Base-by-base conservation (phyloP, 164 flowering plant genomes). In the Malania oleifera region DNA sequence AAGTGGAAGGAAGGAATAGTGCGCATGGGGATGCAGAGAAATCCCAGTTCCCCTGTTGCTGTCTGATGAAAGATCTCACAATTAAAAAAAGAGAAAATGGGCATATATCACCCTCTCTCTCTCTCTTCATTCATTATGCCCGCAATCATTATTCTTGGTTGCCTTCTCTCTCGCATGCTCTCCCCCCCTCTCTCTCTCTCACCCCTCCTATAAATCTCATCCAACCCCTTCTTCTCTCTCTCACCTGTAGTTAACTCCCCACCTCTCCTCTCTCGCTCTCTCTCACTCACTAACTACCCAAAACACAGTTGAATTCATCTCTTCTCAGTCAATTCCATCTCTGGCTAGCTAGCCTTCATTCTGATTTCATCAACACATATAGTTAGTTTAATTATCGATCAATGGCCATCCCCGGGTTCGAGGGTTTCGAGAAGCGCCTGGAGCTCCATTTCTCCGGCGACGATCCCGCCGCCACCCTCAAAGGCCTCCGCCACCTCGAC, bases 401-500 rank as follows among this genome's bases (percentile, higher is more conserved):
- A 66, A 88, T 88, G 93, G 91, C 97, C 22, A 62, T 65, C 7
- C 79, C 89, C 27, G 95, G 95, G 6, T 89, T 89, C 56, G 97
- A 89, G 66, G 97, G 97, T 24, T 87, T 80, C 37, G 97, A 89
- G 66, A 87, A 89, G 70, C 82, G 96, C 39, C 77, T 86, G 18
- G 98, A 91, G 76, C 89, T 91, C 34, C 82, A 75, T 9, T 91
- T 91, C 84, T 76, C 81, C 47, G 84, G 84, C 0, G 88, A 81
- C 51, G 82, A 82, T 52, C 82, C 87, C 0, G 70, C 29, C 15
- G 19, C 15, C 5, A 20, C 17, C 27, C n/a, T 23, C 0, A 23
- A 56, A 50, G 91, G 93, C 0, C 80, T 91, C 43, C 65, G 98
- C 7, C 71, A 48, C 13, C 72, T 91, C 5, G 72, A 69, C 56